Evolutionary conservation across 305 asterid genomes (phyloP).

Genomic region (Lippia alba): DNA sequence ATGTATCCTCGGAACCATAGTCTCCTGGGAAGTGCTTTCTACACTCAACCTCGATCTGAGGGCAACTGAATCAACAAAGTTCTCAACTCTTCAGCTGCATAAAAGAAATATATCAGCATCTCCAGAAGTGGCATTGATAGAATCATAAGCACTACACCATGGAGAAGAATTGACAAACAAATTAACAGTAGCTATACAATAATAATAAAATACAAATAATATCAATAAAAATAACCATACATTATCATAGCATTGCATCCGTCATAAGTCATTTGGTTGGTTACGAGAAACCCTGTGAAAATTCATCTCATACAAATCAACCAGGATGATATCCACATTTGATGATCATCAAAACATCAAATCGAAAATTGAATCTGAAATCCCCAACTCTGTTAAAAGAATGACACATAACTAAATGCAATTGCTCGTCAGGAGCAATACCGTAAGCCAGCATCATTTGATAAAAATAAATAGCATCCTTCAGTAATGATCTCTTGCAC

Average conservation of each 20-base stretch:
- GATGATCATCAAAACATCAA: conserved; percentile 56
- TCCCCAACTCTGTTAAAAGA: conserved; percentile 48
- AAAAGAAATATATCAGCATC: background rate
- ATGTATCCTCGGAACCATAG: background rate
- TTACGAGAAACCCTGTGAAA: too few species aligned
- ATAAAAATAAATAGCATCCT: conserved; percentile 58
- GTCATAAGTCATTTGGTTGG: too few species aligned
- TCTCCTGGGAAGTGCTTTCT: background rate
- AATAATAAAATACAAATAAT: too few species aligned
- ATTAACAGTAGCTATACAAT: too few species aligned
- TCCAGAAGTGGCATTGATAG: background rate
- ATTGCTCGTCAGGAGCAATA: conserved; percentile 53
- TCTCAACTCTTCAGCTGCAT: conserved; percentile 11
- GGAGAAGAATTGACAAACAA: background rate
- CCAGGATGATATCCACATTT: conserved; percentile 60
- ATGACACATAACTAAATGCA: conserved; percentile 48
- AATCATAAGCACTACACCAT: background rate
- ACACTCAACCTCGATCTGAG: background rate
- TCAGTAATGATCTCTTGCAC: conserved; percentile 64
- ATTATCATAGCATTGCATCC: too few species aligned
- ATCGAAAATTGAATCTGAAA: conserved; percentile 42
- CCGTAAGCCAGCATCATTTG: conserved; percentile 57
- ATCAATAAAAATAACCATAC: too few species aligned
- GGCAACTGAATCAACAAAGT: too few species aligned
- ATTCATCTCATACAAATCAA: conserved; percentile 37